Conservation (phyloP, 2,329 filamentous ascomycete species). For the Aureobasidium sp. region DNA sequence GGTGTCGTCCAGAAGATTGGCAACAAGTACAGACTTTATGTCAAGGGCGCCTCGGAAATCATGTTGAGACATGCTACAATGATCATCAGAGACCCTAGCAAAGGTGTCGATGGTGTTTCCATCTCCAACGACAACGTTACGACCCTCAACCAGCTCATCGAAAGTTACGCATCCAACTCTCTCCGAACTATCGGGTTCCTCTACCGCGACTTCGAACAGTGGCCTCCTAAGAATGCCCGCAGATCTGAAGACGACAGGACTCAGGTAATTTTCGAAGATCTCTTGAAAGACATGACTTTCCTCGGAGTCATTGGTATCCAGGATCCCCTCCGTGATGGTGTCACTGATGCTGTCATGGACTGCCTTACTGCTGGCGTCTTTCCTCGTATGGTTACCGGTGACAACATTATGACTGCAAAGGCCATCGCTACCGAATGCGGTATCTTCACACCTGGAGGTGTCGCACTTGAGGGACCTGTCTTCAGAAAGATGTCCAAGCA, state of each 20-base stretch:
- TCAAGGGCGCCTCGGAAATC: conserved; percentile 46
- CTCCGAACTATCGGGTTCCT: conserved; percentile 77
- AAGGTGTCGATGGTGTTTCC: conserved; percentile 44
- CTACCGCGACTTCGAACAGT: conserved; percentile 65
- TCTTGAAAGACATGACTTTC: conserved; percentile 67
- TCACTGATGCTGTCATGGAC: conserved; percentile 57
- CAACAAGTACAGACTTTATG: conserved; percentile 48
- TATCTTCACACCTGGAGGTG: conserved; percentile 43
- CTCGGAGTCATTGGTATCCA: conserved; percentile 66
- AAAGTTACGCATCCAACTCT: conserved; percentile 68
- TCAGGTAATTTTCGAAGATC: conserved; percentile 56
- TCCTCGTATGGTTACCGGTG: conserved; percentile 67
- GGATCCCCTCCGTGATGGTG: conserved; percentile 61
- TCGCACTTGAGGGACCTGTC: conserved; percentile 38
- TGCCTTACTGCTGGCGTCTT: conserved; percentile 62
- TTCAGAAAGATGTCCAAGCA: conserved; percentile 35
- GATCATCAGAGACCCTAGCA: conserved; percentile 53
- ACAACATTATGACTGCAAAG: conserved; percentile 63
- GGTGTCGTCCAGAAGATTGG: conserved; percentile 52
- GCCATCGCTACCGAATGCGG: conserved; percentile 69
- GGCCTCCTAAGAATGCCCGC: conserved; percentile 63
- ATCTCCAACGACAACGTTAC: conserved; percentile 52
- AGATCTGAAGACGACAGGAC: conserved; percentile 52
- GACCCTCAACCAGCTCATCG: conserved; percentile 59
- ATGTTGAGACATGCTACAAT: conserved; percentile 39